Base-by-base conservation (phyloP, 1,284 basidiomycete species). In the Puccinia novopanici region DNA sequence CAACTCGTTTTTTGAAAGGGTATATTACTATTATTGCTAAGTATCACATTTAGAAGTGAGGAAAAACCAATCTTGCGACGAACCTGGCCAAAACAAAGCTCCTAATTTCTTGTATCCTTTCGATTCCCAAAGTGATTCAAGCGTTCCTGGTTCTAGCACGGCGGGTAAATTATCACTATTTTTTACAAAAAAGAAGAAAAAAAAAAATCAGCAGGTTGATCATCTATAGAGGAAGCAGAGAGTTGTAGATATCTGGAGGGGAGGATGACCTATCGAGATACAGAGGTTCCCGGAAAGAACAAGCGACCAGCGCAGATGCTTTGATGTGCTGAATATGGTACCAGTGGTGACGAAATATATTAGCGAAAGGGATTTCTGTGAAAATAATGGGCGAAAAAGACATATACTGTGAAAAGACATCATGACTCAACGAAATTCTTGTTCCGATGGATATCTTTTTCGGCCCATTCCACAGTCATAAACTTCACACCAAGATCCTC, bases 271-370 rank as follows among this genome's bases (percentile, higher is more conserved):
- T 63, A 71, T 81, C 85, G 55, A 89, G 85, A 82, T 88, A 88
- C 30, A 89, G 83, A 0, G 88, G 86, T 82, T 89, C 87, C 30
- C 85, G 83, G 84, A 86, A 89, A 2, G 86, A 85, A 57, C 83
- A 85, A 63, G 87, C 84, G 15, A 87, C 85, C 22, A 89, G 85
- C 8, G 88, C 87, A 15, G 87, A 83, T 1, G 87, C 88, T 82
- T 88, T 89, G 42, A 89, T 85, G 67, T 88, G 87, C 82, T 87
- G 87, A 55, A 84, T 34, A 34, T 34, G 34, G 34, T 34, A 34
- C 50, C 15, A 22, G 37, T 12, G 37, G 8, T 5, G 22, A 68
- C 3, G 27, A 19, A 37, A 45, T 67, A 63, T 42, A 13, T 57
- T 57, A 45, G 57, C 37, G 19, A 27, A 2, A 17, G 19, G 37